Evolutionary conservation across 2,329 filamentous ascomycete species (phyloP).

Genomic region (Penicillium paneum): DNA sequence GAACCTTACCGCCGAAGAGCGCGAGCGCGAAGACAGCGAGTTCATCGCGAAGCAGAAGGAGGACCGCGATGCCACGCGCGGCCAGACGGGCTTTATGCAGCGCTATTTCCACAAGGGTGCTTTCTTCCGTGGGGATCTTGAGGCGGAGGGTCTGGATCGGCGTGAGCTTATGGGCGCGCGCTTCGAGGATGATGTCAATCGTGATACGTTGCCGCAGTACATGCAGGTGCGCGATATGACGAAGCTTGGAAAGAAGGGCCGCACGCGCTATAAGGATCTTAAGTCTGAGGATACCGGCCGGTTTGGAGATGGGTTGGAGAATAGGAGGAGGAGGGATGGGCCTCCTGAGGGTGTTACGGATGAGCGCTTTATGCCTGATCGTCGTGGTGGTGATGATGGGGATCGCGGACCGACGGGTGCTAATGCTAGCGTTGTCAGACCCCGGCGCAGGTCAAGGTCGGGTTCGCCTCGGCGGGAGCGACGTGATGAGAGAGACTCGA

Average conservation of each 20-base stretch:
- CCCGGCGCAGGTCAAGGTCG: conserved; percentile 40
- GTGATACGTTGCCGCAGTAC: conserved; percentile 81
- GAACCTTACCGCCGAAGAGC: conserved; percentile 81
- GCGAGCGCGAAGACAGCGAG: conserved; percentile 77
- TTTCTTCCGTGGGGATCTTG: conserved; percentile 82
- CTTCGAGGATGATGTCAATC: conserved; percentile 82
- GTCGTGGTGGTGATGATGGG: conserved; percentile 30
- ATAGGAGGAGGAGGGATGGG: conserved; percentile 29
- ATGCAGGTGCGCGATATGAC: conserved; percentile 93
- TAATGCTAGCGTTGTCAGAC: conserved; percentile 44
- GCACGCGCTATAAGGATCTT: conserved; percentile 85
- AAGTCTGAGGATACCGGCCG: conserved; percentile 84
- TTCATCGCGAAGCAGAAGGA: conserved; percentile 74
- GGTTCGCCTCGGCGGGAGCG: conserved; percentile 48
- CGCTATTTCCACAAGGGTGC: conserved; percentile 97
- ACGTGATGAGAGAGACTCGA: conserved; percentile 37
- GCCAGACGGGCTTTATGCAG: conserved; percentile 86
- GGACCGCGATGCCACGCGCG: conserved; percentile 68
- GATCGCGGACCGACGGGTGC: conserved; percentile 43
- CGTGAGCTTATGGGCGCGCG: conserved; percentile 81
- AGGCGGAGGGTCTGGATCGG: conserved; percentile 70
- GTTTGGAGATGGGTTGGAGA: conserved; percentile 57
- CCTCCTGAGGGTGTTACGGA: conserved; percentile 42
- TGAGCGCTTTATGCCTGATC: conserved; percentile 48
- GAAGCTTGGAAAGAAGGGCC: conserved; percentile 86